phyloP scores from a whole-genome alignment of 139 green algal species.

The Haematococcus lacustris region DNA sequence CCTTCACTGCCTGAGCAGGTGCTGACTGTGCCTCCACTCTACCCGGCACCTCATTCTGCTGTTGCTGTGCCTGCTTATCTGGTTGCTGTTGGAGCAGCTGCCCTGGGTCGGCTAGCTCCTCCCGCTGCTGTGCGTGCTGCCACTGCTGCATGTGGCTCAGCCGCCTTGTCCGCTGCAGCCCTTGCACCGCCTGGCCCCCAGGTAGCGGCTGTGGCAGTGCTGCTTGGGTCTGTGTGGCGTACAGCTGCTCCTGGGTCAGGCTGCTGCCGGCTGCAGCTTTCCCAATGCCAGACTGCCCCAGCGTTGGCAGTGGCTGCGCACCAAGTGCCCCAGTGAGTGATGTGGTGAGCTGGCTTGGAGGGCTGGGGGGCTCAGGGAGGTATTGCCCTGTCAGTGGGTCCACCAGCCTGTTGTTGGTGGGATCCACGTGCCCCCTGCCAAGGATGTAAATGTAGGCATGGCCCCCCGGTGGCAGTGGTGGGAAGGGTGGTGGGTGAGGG shows the following conservation, averaged over 20 bases:
- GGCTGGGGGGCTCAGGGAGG: background rate
- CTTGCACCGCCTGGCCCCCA: too few relatives aligned
- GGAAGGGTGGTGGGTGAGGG: constrained; percentile 1
- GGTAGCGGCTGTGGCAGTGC: too few relatives aligned
- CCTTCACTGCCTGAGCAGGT: too few relatives aligned
- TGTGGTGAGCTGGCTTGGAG: background rate
- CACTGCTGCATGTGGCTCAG: constrained; percentile 3
- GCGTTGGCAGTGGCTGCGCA: too few relatives aligned
- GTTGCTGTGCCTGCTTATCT: background rate
- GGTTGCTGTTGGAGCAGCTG: constrained; percentile 4
- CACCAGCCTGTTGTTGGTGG: background rate
- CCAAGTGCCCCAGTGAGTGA: too few relatives aligned
- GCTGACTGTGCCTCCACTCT: too few relatives aligned
- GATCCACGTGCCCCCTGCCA: background rate
- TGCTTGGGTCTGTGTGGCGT: too few relatives aligned
- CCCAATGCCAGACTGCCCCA: too few relatives aligned
- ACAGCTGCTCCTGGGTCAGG: too few relatives aligned
- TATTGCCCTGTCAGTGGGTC: background rate
- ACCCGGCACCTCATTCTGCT: constrained; percentile 1
- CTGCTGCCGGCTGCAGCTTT: too few relatives aligned
- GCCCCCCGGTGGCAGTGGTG: background rate
- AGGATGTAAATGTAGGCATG: background rate
- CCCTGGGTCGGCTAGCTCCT: constrained; percentile 1
- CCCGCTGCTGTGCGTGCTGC: constrained; percentile 14
- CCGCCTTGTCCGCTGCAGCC: too few relatives aligned